Conservation (phyloP, 768 basidiomycete species). For the Boletus rubroflammeus region DNA sequence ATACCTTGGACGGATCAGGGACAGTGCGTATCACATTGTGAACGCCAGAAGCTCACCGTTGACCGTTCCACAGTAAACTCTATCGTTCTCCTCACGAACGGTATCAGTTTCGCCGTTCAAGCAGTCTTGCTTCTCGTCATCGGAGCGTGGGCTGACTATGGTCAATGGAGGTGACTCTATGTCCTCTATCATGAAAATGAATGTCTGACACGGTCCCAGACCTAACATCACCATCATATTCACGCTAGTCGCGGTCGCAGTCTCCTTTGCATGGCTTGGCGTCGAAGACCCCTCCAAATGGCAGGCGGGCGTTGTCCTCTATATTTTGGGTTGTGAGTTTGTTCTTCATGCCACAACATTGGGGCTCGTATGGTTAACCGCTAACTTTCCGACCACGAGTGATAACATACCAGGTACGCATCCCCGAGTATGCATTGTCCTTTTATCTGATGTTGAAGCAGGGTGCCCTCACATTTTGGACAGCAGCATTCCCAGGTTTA, state of each 20-base stretch:
- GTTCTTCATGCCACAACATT: not conserved
- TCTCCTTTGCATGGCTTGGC: conserved; percentile 77
- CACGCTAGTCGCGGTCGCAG: conserved; percentile 58
- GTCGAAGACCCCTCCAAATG: conserved; percentile 63
- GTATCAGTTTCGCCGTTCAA: conserved; percentile 76
- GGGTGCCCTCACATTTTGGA: conserved; percentile 78
- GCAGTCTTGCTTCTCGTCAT: conserved; percentile 60
- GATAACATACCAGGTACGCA: conserved; percentile 62
- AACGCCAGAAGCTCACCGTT: not conserved
- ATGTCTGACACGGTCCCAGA: conserved; percentile 30
- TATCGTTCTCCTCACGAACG: conserved; percentile 75
- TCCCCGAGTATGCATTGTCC: not conserved
- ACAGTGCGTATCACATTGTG: conserved; percentile 41
- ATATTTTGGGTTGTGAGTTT: conserved; percentile 59
- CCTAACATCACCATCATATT: conserved; percentile 78
- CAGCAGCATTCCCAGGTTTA: conserved; percentile 76
- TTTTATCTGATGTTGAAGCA: conserved; percentile 21
- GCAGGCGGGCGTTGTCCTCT: conserved; percentile 57
- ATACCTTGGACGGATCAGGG: conserved; percentile 57
- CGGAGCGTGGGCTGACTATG: conserved; percentile 81
- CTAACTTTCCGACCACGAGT: conserved; percentile 35
- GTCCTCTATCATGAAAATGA: not conserved
- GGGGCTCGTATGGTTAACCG: not conserved
- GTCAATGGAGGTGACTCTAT: conserved; percentile 58
- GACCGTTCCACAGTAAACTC: conserved; percentile 55